A percentile compares a stretch with the other conserved stretches of the same genome.
phyloP scores from a whole-genome alignment of 306 rosid species.

The Prunus mume region DNA sequence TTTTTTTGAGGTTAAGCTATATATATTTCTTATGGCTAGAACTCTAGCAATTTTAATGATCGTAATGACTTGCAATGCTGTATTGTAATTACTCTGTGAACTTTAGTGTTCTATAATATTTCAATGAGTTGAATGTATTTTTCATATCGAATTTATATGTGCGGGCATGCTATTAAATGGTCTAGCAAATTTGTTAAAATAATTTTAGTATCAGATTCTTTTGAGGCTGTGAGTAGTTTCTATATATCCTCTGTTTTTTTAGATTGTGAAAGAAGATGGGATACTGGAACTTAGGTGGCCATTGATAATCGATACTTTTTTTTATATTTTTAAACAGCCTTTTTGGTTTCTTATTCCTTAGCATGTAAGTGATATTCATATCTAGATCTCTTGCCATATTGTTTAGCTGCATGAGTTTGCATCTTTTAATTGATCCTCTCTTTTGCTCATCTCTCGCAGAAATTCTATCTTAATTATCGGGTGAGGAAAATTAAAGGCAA shows the following conservation, averaged over 20 bases:
- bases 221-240: not conserved
- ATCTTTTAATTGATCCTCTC: constrained; percentile 9
- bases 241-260: not conserved
- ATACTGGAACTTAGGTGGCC: not conserved
- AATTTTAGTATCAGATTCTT: not conserved
- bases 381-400: not conserved
- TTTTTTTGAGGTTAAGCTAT: not conserved
- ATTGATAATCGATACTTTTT: not conserved
- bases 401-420: not conserved
- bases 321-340: not conserved
- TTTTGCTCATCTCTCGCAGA: constrained; percentile 51
- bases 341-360: not conserved
- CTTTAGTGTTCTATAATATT: not conserved
- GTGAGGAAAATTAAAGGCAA: constrained; percentile 38
- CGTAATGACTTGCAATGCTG: not conserved
- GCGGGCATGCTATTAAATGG: not conserved
- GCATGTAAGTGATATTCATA: not conserved
- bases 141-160: not conserved
- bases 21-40: not conserved
- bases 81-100: not conserved
- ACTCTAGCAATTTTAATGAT: not conserved
- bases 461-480: constrained; percentile 45
- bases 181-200: not conserved
- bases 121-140: not conserved
- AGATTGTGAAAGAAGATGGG: not conserved